Base-by-base conservation (phyloP, 2,329 filamentous ascomycete genomes). In the Fusarium sp. region DNA sequence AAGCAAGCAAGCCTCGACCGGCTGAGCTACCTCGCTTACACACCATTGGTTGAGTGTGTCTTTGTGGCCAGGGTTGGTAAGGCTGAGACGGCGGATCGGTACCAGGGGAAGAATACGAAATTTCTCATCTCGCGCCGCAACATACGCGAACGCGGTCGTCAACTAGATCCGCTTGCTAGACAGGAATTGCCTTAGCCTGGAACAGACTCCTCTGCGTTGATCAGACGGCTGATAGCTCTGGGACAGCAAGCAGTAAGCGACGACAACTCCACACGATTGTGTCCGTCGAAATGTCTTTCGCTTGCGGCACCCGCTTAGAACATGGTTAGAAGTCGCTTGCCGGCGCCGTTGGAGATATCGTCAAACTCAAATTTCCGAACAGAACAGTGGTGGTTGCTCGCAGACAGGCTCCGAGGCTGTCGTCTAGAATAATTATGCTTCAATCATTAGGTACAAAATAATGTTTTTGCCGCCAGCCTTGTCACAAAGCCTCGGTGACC, bases 1-100 rank as follows among this genome's bases (percentile, higher is more conserved):
- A 71, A 69, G 62, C 60, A 71, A 71, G 57, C 46, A 69, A 69
- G 42, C 56, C 43, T 51, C 46, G 36, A 39, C 44, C 21, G 33
- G 24, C 55, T 21, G 33, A 57, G 62, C 38, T 34, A 42, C 24
- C 40, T 50, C 33, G 54, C 39, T 36, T 31, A 22, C n/a, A 57
- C n/a, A 33, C 31, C 14, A 63, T 53, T 56, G 24, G 63, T 34
- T 26, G 21, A 47, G 40, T 38, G 46, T 58, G 53, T 57, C 40
- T 28, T 43, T 26, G 57, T 64, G 52, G 53, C 70, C 54, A 59
- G 59, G 54, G 47, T 60, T 65, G 72, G 65, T 69, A 74, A 73
- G 72, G 72, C 71, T 74, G 72, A 75, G 72, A 74, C 55, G 61
- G 61, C 53, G 57, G 63, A 59, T 71, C 57, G 54, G 60, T 63